Conservation (phyloP, 176 grass and related monocot species). For the Aegilops speltoides region DNA sequence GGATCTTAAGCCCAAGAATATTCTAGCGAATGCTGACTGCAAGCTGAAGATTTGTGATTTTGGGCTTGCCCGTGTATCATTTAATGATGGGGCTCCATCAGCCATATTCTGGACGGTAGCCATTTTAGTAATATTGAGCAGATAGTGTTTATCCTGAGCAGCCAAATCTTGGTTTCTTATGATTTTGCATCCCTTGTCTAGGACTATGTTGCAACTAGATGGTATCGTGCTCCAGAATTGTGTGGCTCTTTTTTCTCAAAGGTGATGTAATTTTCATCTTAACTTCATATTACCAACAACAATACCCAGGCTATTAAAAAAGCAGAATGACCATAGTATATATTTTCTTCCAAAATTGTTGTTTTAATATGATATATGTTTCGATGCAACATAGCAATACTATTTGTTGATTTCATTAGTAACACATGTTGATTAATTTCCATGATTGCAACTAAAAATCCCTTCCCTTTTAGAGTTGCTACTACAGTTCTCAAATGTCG, state of each 20-base stretch:
- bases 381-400: not conserved
- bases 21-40: slow-evolving; percentile 93
- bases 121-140: slow-evolving; percentile 24
- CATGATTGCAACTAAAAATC: not conserved
- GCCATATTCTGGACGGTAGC: slow-evolving; percentile 95
- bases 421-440: slow-evolving; percentile 3
- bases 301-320: not conserved
- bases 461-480: not conserved
- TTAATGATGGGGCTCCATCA: slow-evolving; percentile 78
- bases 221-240: slow-evolving; percentile 91
- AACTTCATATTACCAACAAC: slow-evolving; percentile 17
- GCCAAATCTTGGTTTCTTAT: slow-evolving; percentile 18
- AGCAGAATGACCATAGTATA: not conserved
- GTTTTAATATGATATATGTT: not conserved
- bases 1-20: slow-evolving; percentile 96
- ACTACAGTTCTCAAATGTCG: not conserved
- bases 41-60: slow-evolving; percentile 93
- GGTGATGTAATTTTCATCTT: slow-evolving; percentile 40
- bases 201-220: slow-evolving; percentile 96
- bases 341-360: not conserved
- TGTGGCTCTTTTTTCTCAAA: slow-evolving; percentile 96
- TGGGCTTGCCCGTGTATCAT: slow-evolving; percentile 85
- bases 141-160: not conserved
- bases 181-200: slow-evolving; percentile 29
- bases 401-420: not conserved